Evolutionary conservation across 202 grass and related monocot species (phyloP).

Genomic region (Setaria viridis): DNA sequence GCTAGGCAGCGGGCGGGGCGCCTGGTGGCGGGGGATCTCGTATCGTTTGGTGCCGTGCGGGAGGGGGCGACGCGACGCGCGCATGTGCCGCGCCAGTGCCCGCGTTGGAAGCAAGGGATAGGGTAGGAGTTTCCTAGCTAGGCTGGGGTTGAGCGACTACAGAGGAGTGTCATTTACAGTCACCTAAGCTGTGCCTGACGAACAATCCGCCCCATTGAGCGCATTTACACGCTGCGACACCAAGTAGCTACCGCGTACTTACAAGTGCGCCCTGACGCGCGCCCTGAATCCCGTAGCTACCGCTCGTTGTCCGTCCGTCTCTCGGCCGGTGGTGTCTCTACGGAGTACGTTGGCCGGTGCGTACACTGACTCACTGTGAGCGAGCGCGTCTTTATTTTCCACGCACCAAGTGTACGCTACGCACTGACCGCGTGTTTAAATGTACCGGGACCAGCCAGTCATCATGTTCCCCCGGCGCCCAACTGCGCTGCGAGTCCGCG

Average conservation of each 20-base stretch:
- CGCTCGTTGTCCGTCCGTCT: not conserved
- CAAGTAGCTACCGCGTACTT: no score
- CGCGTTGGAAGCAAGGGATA: conserved; percentile 13
- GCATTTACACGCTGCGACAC: no score
- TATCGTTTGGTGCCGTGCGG: conserved; percentile 3
- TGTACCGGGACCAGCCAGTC: not conserved
- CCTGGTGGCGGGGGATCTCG: not conserved
- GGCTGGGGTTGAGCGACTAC: no score
- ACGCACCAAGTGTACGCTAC: not conserved
- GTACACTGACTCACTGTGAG: not conserved
- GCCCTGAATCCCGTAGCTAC: not conserved
- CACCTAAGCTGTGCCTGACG: no score
- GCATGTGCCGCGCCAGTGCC: not conserved
- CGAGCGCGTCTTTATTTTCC: not conserved
- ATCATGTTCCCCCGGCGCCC: not conserved
- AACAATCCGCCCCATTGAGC: no score
- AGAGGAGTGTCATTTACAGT: no score
- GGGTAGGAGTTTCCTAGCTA: no score
- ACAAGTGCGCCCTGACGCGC: no score
- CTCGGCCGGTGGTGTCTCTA: not conserved
- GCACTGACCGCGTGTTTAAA: not conserved
- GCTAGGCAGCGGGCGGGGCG: not conserved
- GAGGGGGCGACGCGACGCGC: not conserved
- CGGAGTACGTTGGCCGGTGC: not conserved
- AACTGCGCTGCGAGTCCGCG: not conserved